Conservation (phyloP, 1,284 basidiomycete genomes). For the Trichosporon sp. region DNA sequence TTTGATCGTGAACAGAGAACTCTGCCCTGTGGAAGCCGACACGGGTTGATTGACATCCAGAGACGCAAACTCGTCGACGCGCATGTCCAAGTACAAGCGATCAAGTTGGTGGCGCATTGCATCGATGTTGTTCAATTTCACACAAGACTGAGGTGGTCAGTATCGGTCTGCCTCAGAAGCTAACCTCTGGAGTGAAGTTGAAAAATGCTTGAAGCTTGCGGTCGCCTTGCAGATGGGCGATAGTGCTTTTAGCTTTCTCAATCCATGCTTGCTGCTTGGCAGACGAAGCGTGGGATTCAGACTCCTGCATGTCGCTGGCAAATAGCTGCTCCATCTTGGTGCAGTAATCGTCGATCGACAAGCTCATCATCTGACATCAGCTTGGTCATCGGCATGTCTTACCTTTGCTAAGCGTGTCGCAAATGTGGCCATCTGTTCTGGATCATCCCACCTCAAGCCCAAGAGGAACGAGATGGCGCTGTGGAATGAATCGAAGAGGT, state of each 20-base stretch:
- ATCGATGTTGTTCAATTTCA: conserved; percentile 97
- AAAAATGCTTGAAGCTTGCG: conserved; percentile 70
- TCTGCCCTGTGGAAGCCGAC: conserved; percentile 64
- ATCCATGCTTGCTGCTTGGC: conserved; percentile 80
- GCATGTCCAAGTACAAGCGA: conserved; percentile 87
- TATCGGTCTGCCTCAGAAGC: conserved; percentile 1
- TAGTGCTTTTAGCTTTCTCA: conserved; percentile 79
- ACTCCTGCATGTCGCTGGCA: conserved; percentile 75
- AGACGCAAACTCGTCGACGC: conserved; percentile 83
- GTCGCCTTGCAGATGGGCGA: conserved; percentile 72
- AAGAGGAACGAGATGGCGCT: conserved; percentile 87
- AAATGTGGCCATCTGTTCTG: conserved; percentile 85
- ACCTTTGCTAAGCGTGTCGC: conserved; percentile 85
- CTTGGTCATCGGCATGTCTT: not conserved
- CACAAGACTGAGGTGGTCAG: conserved; percentile 68
- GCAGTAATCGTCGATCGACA: conserved; percentile 91
- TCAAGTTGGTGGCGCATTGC: conserved; percentile 87
- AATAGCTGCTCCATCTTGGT: conserved; percentile 83
- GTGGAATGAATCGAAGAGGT: conserved; percentile 90
- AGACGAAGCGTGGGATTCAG: conserved; percentile 58
- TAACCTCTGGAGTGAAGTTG: conserved; percentile 76
- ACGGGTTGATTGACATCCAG: conserved; percentile 63
- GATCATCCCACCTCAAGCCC: conserved; percentile 88
- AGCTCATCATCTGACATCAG: conserved; percentile 73
- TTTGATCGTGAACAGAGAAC: conserved; percentile 92